Conservation (phyloP, 1,284 basidiomycete genomes). For the Phellinidium pouzarii region DNA sequence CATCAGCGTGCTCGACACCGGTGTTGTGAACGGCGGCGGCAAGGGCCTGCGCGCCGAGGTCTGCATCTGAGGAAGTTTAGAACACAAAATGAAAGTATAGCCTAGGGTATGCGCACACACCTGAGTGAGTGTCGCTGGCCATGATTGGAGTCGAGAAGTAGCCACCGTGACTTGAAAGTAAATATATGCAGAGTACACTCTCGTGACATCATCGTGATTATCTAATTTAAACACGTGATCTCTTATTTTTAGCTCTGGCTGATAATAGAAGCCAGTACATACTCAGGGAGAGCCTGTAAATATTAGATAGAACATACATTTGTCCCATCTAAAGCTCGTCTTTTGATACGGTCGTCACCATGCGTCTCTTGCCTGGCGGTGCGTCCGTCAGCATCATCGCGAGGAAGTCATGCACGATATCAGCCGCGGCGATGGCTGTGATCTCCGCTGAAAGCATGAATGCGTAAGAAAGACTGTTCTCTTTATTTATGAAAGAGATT, state of each 20-base stretch:
- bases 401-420: constrained; percentile 64
- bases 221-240: no score
- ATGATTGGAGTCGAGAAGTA: not conserved
- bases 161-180: no score
- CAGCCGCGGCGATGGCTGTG: constrained; percentile 65
- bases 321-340: not conserved
- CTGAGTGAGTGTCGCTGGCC: not conserved
- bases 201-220: no score
- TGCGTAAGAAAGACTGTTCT: not conserved
- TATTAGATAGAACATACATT: no score
- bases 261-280: no score
- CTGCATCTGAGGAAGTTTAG: constrained; percentile 2
- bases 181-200: no score
- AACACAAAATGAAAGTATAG: not conserved
- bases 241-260: no score
- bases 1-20: constrained; percentile 6
- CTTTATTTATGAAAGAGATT: not conserved
- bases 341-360: not conserved
- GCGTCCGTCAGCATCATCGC: constrained; percentile 39
- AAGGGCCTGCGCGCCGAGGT: constrained; percentile 12
- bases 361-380: not conserved
- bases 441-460: constrained; percentile 47
- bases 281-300: no score
- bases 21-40: constrained; percentile 14
- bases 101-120: not conserved